Evolutionary conservation across 2,329 filamentous ascomycete species (phyloP), one percentile per base, ranked within the genome.

Genomic region (Phyllosticta citrichinensis): DNA sequence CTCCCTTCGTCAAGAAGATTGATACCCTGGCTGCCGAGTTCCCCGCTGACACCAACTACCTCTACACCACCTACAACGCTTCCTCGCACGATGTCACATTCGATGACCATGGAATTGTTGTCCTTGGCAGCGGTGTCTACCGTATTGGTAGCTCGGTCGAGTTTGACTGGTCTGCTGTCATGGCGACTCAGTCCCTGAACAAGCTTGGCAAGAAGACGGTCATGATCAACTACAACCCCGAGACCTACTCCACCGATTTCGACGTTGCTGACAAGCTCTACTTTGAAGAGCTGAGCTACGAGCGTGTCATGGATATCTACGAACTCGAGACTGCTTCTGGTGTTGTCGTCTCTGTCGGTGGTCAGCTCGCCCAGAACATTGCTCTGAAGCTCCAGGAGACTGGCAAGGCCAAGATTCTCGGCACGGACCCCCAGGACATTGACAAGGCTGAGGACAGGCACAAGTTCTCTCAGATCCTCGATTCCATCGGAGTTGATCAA

Each of bases 291-390:
- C 78, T 97, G 60, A 94, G 88, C 75, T 97, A 97, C 73, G 94
- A 97, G 79, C 87, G 93, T 71, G 93, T 97, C 10, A 96, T 97
- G 91, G 94, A 99, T 74, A 97, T 97, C 66, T 97, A 97, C 74
- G 94, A 97, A 75, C 83, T 97, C 17, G 94, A 97, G 76, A 80
- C 80, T 62, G 87, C 92, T 6, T 85, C 81, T 59, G 93, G 92
- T 68, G 91, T 97, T 25, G 92, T 97, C 3, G 93, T 97, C 8
- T 97, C 91, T 62, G 91, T 97, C 11, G 94, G 94, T 71, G 94
- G 94, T 52, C 94, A 99, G 77, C 83, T 97, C 63, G 92, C 94
- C 2, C 94, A 99, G 77, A 97, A 97, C 79, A 97, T 97, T 71
- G 94, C 94, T 3, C 86, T 97, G 55, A 88, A 90, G 67, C 84